Evolutionary conservation across 192 early-diverging fungal genomes (phyloP).

Genomic region (Coemansia sp.): DNA sequence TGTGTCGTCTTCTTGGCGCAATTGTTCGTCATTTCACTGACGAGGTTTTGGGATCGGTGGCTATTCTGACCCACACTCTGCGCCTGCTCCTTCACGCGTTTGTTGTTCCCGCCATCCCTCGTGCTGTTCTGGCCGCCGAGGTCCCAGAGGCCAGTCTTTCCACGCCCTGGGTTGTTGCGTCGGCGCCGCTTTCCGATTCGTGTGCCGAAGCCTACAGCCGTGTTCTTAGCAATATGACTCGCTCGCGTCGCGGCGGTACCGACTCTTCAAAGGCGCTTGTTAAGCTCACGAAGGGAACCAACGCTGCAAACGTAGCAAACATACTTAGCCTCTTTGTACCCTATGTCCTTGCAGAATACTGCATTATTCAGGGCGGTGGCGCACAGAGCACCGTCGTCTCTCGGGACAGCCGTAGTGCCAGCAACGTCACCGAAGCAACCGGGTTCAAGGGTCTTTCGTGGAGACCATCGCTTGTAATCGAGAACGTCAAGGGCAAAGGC

Average conservation of each 20-base stretch:
- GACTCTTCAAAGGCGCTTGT: constrained; percentile 11
- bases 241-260: constrained; percentile 9
- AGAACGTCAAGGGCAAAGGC: not conserved
- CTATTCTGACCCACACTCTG: constrained; percentile 18
- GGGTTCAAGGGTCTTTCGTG: constrained; percentile 37
- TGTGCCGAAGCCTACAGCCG: constrained; percentile 48
- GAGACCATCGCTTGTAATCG: constrained; percentile 26
- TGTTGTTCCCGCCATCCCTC: constrained; percentile 18
- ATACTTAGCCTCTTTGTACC: constrained; percentile 31
- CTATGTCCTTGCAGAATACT: constrained; percentile 48
- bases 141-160: not conserved
- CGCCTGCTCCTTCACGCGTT: constrained; percentile 46
- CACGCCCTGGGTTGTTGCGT: constrained; percentile 49
- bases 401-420: not conserved
- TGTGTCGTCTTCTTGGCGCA: constrained; percentile 24
- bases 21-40: constrained; percentile 32
- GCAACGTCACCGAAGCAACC: not conserved
- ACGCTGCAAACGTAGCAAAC: constrained; percentile 27
- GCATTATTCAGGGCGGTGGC: constrained; percentile 46
- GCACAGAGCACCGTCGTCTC: constrained; percentile 1
- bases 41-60: constrained; percentile 26
- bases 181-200: constrained; percentile 21
- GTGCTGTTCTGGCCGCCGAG: not conserved
- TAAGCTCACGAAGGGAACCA: constrained; percentile 40
- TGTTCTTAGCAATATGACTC: constrained; percentile 28